Percentiles rank a stretch among this genome's conserved stretches.
These are phyloP conservation scores for Cajanus cajan DNA, from an alignment of 306 rosid species.

Conservation along the genomic window DNA sequence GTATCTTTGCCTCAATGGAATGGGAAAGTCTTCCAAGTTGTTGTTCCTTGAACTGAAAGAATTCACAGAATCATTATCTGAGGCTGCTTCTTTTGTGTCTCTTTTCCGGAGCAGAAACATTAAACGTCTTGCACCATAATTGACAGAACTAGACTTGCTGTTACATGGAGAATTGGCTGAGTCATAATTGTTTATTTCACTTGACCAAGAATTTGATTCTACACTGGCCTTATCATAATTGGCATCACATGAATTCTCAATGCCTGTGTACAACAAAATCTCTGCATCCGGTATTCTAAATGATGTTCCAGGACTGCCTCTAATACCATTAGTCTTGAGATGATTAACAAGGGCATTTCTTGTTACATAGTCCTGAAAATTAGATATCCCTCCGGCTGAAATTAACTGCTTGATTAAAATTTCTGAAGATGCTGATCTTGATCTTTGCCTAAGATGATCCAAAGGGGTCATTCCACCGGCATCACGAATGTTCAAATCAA, in stretches of 20 bases:
- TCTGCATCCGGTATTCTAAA: slow-evolving; percentile 87
- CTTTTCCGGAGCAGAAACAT: slow-evolving; percentile 61
- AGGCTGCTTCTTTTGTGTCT: slow-evolving; percentile 39
- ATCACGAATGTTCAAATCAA: slow-evolving; percentile 66
- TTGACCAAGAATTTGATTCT: slow-evolving; percentile 48
- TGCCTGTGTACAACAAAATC: slow-evolving; percentile 69
- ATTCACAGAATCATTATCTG: slow-evolving; percentile 47
- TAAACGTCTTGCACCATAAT: slow-evolving; percentile 48
- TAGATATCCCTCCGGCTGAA: slow-evolving; percentile 74
- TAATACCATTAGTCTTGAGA: slow-evolving; percentile 64
- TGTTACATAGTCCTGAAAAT: slow-evolving; percentile 37
- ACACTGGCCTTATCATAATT: slow-evolving; percentile 47
- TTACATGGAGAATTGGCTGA: slow-evolving; percentile 40
- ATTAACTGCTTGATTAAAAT: slow-evolving; percentile 68
- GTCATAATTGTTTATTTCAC: slow-evolving; percentile 42
- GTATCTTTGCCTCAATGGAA: slow-evolving; percentile 74
- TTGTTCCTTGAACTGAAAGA: slow-evolving; percentile 35
- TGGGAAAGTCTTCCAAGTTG: slow-evolving; percentile 38
- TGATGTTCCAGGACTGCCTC: slow-evolving; percentile 81
- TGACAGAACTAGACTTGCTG: slow-evolving; percentile 48
- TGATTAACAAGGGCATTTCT: slow-evolving; percentile 60
- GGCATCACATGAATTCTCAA: slow-evolving; percentile 52
- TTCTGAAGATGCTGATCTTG: slow-evolving; percentile 61
- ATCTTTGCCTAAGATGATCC: slow-evolving; percentile 70
- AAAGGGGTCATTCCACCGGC: slow-evolving; percentile 75